Percentiles rank a stretch among this genome's conserved stretches.
Evolutionary conservation across 768 basidiomycete genomes (phyloP).

Genomic region (Russula vinacea): DNA sequence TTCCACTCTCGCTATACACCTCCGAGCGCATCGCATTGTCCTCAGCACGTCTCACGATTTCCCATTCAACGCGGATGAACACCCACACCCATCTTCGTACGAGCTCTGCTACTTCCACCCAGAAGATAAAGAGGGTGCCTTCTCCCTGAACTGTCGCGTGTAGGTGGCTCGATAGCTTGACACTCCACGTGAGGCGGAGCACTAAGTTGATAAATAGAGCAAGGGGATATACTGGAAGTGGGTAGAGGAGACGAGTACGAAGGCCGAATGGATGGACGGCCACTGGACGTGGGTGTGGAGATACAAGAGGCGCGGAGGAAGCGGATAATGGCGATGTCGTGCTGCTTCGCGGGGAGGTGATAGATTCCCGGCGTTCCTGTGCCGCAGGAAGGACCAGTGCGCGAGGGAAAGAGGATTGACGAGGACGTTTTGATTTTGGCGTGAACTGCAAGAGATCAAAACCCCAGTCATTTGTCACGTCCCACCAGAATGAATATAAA

Average conservation of each 20-base stretch:
- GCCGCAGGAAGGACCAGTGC: constrained; percentile 48
- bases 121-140: constrained; percentile 63
- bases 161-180: constrained; percentile 85
- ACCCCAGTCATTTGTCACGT: constrained; percentile 97
- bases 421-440: constrained; percentile 28
- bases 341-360: constrained; percentile 26
- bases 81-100: constrained; percentile 97
- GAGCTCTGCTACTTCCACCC: constrained; percentile 87
- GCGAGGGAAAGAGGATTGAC: constrained; percentile 39
- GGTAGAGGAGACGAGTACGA: constrained; percentile 70
- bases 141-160: constrained; percentile 78
- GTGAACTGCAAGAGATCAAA: constrained; percentile 60
- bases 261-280: constrained; percentile 64
- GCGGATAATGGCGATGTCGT: constrained; percentile 6
- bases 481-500: constrained; percentile 98
- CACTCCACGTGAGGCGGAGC: constrained; percentile 89
- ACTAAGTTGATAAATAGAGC: constrained; percentile 79
- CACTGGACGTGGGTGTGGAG: constrained; percentile 10
- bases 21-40: constrained; percentile 2
- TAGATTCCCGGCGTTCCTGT: constrained; percentile 38
- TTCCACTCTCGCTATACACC: neutral
- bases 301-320: neutral
- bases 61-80: constrained; percentile 96
- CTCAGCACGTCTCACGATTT: constrained; percentile 43
- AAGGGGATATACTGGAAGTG: constrained; percentile 80